Evolutionary conservation across 106 monocot genomes (phyloP).

Genomic region (Dendrobium nobile): DNA sequence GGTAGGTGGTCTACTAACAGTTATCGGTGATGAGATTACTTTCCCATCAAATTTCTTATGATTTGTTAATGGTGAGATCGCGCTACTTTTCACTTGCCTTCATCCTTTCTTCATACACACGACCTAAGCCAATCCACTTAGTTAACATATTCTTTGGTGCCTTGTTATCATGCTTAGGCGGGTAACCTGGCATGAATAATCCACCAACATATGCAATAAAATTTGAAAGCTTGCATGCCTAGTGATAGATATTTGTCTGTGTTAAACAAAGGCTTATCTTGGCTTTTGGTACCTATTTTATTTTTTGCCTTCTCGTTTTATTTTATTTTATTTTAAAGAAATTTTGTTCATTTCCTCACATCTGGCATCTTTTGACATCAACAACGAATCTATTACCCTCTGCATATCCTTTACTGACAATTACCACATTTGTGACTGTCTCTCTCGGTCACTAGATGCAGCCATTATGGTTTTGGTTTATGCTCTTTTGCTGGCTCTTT

Average conservation of each 20-base stretch:
- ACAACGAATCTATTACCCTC: too few relatives aligned
- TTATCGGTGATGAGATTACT: neutral
- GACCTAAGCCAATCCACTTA: neutral
- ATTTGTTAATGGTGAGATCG: neutral
- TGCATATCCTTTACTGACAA: too few relatives aligned
- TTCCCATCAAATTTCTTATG: neutral
- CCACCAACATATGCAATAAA: neutral
- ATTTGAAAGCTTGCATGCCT: neutral
- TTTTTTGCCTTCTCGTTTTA: too few relatives aligned
- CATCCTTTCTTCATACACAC: neutral
- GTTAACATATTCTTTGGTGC: neutral
- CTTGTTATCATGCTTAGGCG: neutral
- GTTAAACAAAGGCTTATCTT: too few relatives aligned
- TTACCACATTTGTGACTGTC: too few relatives aligned
- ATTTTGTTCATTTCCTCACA: too few relatives aligned
- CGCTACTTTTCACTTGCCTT: neutral
- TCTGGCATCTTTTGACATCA: too few relatives aligned
- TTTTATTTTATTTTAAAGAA: too few relatives aligned
- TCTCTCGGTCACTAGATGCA: too few relatives aligned
- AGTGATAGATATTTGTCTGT: too few relatives aligned
- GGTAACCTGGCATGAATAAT: neutral
- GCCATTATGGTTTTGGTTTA: neutral
- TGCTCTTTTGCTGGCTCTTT: neutral
- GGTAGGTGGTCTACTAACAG: neutral
- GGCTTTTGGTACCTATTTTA: too few relatives aligned